Evolutionary conservation across 768 basidiomycete species (phyloP).

Genomic region (Hygrophorus russula): DNA sequence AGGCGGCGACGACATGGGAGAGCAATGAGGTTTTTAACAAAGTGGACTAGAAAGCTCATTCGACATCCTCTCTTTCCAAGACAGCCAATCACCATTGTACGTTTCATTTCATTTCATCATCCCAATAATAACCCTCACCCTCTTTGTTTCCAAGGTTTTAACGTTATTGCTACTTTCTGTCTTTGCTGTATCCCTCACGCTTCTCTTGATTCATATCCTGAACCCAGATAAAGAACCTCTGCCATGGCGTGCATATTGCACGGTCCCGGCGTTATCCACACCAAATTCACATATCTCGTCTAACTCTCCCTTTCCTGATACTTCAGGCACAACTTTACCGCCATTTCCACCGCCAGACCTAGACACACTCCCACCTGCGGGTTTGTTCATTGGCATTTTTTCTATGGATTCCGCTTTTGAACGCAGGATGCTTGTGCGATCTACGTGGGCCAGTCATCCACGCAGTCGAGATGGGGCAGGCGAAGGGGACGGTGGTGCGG

Average conservation of each 20-base stretch:
- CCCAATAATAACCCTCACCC: conserved; percentile 6
- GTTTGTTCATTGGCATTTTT: conserved; percentile 84
- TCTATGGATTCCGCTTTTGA: conserved; percentile 79
- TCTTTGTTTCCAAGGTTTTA: conserved; percentile 37
- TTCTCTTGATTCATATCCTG: conserved; percentile 82
- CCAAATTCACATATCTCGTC: conserved; percentile 27
- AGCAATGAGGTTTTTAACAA: conserved; percentile 38
- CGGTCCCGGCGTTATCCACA: conserved; percentile 44
- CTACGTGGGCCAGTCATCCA: conserved; percentile 81
- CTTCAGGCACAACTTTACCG: conserved; percentile 19
- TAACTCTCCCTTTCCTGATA: conserved; percentile 27
- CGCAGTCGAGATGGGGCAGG: conserved; percentile 69
- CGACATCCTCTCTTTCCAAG: conserved; percentile 70
- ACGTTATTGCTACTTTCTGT: conserved; percentile 66
- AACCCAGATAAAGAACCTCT: conserved; percentile 94
- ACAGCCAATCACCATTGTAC: conserved; percentile 72
- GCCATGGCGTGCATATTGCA: conserved; percentile 92
- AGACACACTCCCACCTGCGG: conserved; percentile 69
- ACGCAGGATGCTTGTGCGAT: conserved; percentile 76
- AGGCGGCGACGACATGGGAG: conserved; percentile 40
- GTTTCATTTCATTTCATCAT: conserved; percentile 17
- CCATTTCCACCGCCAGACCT: conserved; percentile 67
- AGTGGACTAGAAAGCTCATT: conserved; percentile 42
- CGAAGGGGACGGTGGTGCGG: conserved; percentile 52
- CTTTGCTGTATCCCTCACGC: conserved; percentile 76